These are phyloP conservation scores for Fraxinus anomala DNA, from an alignment of 257 asterid species.

Conservation along the genomic window DNA sequence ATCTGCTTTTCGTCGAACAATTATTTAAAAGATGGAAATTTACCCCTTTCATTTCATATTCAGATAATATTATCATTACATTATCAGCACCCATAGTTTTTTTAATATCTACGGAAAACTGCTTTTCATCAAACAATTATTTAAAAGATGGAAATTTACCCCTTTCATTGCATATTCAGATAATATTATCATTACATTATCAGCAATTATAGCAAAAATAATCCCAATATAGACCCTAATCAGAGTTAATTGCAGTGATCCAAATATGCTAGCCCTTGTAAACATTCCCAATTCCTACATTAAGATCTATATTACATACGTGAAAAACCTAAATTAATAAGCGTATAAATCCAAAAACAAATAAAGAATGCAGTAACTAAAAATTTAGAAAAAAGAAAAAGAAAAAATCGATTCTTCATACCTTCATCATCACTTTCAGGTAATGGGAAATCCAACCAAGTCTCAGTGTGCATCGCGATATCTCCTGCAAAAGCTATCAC, in stretches of 20 bases:
- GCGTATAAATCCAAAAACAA: background rate
- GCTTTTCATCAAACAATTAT: background rate
- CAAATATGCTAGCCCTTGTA: background rate
- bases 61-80: background rate
- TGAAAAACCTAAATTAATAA: background rate
- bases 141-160: background rate
- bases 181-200: background rate
- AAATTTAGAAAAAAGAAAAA: background rate
- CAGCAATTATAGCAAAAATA: slow-evolving; percentile 14
- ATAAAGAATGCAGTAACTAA: slow-evolving; percentile 1
- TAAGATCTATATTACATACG: background rate
- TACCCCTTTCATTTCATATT: background rate
- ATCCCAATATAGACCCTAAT: background rate
- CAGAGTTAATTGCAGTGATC: slow-evolving; percentile 1
- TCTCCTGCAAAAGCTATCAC: slow-evolving; percentile 79
- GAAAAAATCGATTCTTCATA: slow-evolving; percentile 11
- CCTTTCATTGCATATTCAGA: background rate
- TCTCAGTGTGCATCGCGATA: slow-evolving; percentile 84
- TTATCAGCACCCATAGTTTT: slow-evolving; percentile 4
- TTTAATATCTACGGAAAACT: background rate
- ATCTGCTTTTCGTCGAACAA: background rate
- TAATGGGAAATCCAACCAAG: slow-evolving; percentile 92
- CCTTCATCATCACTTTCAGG: slow-evolving; percentile 53
- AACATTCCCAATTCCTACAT: background rate
- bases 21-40: background rate